A percentile compares a stretch with the other conserved stretches of the same genome.
Conservation (phyloP, 1,139 yeast species). For the Taphrina wiesneri region DNA sequence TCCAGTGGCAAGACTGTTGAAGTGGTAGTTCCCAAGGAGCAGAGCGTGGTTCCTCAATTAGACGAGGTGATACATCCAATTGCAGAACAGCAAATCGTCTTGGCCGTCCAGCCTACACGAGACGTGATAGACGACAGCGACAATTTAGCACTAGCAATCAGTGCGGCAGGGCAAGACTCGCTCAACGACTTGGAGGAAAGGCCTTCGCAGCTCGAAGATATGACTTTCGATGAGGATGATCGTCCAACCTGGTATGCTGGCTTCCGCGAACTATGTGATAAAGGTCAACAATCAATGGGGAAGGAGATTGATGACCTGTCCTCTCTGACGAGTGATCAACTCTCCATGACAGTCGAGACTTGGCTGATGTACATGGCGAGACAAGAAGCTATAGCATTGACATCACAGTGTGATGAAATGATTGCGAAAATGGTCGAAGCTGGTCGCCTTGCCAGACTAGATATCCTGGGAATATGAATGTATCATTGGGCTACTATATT, state of each 20-base stretch:
- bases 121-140: neutral
- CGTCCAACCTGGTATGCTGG: neutral
- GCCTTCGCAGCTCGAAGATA: neutral
- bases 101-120: neutral
- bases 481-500: neutral
- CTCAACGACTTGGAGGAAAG: neutral
- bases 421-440: slow-evolving; percentile 43
- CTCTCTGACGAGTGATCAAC: slow-evolving; percentile 55
- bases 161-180: neutral
- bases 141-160: neutral
- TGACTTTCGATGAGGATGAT: neutral
- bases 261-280: neutral
- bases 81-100: neutral
- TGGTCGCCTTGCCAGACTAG: slow-evolving; percentile 41
- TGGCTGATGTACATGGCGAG: slow-evolving; percentile 60
- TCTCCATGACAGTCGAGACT: slow-evolving; percentile 65
- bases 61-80: too few species aligned
- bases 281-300: neutral
- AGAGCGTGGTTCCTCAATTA: too few species aligned
- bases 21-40: too few species aligned
- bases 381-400: slow-evolving; percentile 43
- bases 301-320: slow-evolving; percentile 1
- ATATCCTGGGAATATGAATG: slow-evolving; percentile 8
- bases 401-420: slow-evolving; percentile 45
- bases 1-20: too few species aligned